Percentiles rank a stretch among this genome's conserved stretches.
Conservation (phyloP, 805 yeast genomes). For the Metschnikowia corniflorae region DNA sequence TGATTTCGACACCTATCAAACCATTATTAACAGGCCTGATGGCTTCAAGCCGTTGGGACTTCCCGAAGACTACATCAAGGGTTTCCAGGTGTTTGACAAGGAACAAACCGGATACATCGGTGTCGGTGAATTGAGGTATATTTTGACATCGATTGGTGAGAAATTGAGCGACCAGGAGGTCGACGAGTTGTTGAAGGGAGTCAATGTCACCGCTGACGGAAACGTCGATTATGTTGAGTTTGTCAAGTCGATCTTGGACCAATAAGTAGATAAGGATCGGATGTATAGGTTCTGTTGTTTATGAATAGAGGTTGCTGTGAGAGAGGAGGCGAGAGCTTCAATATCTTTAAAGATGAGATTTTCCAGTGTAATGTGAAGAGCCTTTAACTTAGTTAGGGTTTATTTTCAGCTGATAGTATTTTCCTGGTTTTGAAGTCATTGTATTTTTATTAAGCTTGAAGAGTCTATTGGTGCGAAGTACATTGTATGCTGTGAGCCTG, state of each 20-base stretch:
- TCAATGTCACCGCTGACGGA: conserved; percentile 88
- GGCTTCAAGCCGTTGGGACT: conserved; percentile 86
- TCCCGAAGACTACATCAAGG: conserved; percentile 85
- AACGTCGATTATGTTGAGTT: conserved; percentile 93
- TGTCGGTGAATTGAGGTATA: conserved; percentile 93
- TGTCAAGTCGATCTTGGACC: conserved; percentile 89
- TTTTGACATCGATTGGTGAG: conserved; percentile 94
- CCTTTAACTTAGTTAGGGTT: too few species aligned
- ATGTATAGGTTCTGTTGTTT: too few species aligned
- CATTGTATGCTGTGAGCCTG: too few species aligned
- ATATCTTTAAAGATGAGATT: too few species aligned
- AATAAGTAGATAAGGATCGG: conserved; percentile 38
- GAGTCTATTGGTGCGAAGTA: too few species aligned
- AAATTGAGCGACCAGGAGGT: conserved; percentile 87
- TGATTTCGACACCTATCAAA: conserved; percentile 73
- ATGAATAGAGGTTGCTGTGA: too few species aligned
- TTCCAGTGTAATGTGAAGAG: too few species aligned
- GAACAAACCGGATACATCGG: conserved; percentile 94
- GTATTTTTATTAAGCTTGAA: too few species aligned
- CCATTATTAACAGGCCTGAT: conserved; percentile 78
- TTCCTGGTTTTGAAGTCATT: too few species aligned
- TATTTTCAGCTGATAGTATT: too few species aligned
- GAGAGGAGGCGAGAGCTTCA: too few species aligned
- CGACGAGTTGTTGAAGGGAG: conserved; percentile 93
- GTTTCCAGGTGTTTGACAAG: conserved; percentile 95